These are phyloP conservation scores for Emergomyces orientalis DNA, from an alignment of 2,329 filamentous ascomycete species.

Conservation along the genomic window DNA sequence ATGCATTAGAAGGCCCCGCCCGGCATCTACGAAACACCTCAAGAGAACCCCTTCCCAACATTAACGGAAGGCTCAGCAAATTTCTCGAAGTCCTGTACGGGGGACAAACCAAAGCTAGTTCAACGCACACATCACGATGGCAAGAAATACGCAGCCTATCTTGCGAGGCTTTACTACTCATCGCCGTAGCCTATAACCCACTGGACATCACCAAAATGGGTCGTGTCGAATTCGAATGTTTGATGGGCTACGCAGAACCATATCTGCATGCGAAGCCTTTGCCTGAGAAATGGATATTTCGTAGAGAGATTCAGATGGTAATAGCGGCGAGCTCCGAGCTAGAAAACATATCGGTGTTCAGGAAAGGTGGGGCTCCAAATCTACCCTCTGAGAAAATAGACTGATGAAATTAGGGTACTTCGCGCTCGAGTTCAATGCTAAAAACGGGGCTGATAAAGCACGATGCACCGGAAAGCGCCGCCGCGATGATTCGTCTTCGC, in stretches of 20 bases:
- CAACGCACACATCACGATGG: background rate
- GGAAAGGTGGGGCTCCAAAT: background rate
- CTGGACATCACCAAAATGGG: background rate
- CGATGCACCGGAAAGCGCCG: too few species aligned
- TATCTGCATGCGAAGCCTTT: background rate
- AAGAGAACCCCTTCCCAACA: background rate
- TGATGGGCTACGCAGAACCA: background rate
- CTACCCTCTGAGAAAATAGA: background rate
- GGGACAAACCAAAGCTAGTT: background rate
- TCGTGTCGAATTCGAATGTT: background rate
- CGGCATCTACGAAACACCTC: too few species aligned
- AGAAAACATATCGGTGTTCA: background rate
- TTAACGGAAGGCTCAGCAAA: background rate
- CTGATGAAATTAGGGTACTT: conserved; percentile 1
- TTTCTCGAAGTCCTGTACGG: background rate
- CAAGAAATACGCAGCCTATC: background rate
- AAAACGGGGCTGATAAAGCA: background rate
- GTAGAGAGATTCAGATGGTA: background rate
- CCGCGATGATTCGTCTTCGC: too few species aligned
- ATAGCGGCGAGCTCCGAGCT: background rate
- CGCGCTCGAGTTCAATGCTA: background rate
- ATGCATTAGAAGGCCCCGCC: too few species aligned
- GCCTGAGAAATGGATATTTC: background rate
- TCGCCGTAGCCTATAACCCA: background rate
- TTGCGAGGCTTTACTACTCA: background rate